Evolutionary conservation across 108 stramenopile genomes (phyloP), one percentile per base, ranked within the genome.

Genomic region (Stephanodiscus minutulus): DNA sequence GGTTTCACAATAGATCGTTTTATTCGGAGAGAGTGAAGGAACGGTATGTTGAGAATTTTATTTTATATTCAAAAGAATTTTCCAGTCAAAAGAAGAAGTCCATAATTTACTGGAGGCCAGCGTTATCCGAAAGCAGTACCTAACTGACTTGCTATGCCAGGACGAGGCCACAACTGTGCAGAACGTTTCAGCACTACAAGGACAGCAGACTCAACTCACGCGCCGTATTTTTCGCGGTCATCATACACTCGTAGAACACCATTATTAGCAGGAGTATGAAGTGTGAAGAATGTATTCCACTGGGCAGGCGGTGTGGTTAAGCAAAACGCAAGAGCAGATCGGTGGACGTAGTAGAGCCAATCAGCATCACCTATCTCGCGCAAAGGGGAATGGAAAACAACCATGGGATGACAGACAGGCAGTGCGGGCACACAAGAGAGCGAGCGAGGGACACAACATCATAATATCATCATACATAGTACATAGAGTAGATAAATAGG

Each of bases 201-300:
- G 22, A 25, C 20, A 35, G 3, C 27, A 12, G 17, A 43, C 17
- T 43, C 5, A 61, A 91, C 91, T 89, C 76, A 92, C 91, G 79
- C 20, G 89, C 80, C 49, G 86, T 87, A 73, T 92, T 88, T 73
- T 89, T 92, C 7, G 88, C 77, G 25, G 88, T 85, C 67, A 92
- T 64, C 48, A 92, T 73, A 44, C 88, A 92, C 72, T 92, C 91
- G 63, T 92, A 92, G 58, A 92, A 88, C 35, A 92, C 91, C 91
- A 92, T 92, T 25, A 31, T 78, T 56, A 27, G 27, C 4, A 28
- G n/a, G n/a, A n/a, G n/a, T n/a, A n/a, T n/a, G n/a, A n/a, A n/a
- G n/a, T n/a, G n/a, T n/a, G 24, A 52, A 21, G 50, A 52, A 24
- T 3, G 5, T 52, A 8, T 1, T 52, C 6, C 3, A 24, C 50